These are phyloP conservation scores for Mesotaenium endlicherianum DNA, from an alignment of 139 green algal species.

Conservation along the genomic window DNA sequence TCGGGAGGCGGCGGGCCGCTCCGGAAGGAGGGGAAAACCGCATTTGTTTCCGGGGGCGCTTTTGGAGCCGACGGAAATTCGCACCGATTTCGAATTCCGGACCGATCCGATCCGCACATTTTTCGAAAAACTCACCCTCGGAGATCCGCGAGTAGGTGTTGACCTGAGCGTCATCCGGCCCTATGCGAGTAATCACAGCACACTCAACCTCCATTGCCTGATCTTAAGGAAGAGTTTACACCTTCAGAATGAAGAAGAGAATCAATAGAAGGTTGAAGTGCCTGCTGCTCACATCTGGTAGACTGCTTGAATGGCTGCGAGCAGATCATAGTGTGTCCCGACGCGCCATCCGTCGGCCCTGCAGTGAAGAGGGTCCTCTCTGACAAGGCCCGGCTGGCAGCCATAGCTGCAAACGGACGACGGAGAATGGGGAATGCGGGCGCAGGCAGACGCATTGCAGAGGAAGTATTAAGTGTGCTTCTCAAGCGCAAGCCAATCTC, in stretches of 20 bases:
- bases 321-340: constrained; percentile 19
- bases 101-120: too few species aligned
- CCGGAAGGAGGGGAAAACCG: too few species aligned
- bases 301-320: not conserved
- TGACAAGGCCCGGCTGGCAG: not conserved
- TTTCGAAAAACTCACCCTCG: not conserved
- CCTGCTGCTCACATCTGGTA: not conserved
- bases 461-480: too few species aligned
- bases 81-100: too few species aligned
- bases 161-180: not conserved
- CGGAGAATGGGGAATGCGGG: constrained; percentile 28
- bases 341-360: not conserved
- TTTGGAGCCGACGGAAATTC: too few species aligned
- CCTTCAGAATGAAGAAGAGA: too few species aligned
- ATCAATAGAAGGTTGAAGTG: not conserved
- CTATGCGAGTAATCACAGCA: not conserved
- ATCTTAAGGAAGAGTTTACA: too few species aligned
- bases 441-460: constrained; percentile 25
- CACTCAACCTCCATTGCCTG: too few species aligned
- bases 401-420: constrained; percentile 28
- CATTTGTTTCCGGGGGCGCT: too few species aligned
- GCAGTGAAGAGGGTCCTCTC: not conserved
- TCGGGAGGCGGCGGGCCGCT: too few species aligned
- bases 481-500: too few species aligned
- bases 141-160: not conserved